These are phyloP conservation scores for Trichoderma brevicompactum DNA, from an alignment of 2,329 filamentous ascomycete genomes.

Conservation along the genomic window DNA sequence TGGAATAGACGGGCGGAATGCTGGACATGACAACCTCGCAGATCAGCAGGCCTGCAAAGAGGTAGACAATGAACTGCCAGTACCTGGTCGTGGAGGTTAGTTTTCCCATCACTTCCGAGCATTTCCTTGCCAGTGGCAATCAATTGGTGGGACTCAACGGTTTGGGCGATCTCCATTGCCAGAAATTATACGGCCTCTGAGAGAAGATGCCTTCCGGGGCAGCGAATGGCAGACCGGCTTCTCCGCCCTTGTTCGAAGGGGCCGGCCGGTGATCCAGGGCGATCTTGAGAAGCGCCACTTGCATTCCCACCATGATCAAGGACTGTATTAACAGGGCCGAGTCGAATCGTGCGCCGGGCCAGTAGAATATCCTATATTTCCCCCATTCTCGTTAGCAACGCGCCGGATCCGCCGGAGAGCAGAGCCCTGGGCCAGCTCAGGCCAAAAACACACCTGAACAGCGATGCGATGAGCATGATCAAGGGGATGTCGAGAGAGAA, in stretches of 20 bases:
- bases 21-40: slow-evolving; percentile 70
- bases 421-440: neutral
- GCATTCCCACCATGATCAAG: slow-evolving; percentile 67
- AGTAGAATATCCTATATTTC: slow-evolving; percentile 66
- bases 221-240: slow-evolving; percentile 65
- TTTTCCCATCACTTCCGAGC: neutral
- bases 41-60: slow-evolving; percentile 63
- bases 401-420: slow-evolving; percentile 3
- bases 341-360: slow-evolving; percentile 69
- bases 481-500: slow-evolving; percentile 74
- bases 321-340: slow-evolving; percentile 66
- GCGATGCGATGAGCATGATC: slow-evolving; percentile 72
- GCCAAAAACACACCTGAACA: slow-evolving; percentile 57
- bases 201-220: slow-evolving; percentile 46
- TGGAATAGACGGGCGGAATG: slow-evolving; percentile 59
- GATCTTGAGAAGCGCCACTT: slow-evolving; percentile 67
- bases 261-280: slow-evolving; percentile 69
- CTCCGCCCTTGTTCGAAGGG: slow-evolving; percentile 63
- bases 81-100: slow-evolving; percentile 54
- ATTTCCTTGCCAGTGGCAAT: neutral
- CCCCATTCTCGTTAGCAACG: slow-evolving; percentile 31
- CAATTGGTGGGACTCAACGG: slow-evolving; percentile 54
- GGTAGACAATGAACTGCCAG: slow-evolving; percentile 76
- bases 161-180: slow-evolving; percentile 76
- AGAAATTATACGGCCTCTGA: slow-evolving; percentile 76